These are phyloP conservation scores for Tetraselmis chui DNA, from an alignment of 139 green algal species.

Conservation along the genomic window DNA sequence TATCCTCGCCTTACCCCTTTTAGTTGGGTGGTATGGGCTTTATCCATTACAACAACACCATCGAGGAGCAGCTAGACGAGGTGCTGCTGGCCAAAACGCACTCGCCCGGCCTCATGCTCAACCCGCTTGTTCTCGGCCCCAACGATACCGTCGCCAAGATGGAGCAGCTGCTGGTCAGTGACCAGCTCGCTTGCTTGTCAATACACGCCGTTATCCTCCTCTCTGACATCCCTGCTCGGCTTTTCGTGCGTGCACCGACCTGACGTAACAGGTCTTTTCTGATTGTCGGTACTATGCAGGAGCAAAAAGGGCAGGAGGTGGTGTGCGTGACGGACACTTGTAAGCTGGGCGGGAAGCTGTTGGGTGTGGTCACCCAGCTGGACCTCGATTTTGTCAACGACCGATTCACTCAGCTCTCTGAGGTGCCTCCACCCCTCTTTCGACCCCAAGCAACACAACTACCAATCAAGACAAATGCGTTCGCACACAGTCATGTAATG, in stretches of 20 bases:
- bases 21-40: conserved; percentile 91
- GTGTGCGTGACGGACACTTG: conserved; percentile 82
- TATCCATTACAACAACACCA: conserved; percentile 96
- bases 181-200: no score
- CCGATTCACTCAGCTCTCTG: conserved; percentile 42
- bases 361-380: conserved; percentile 73
- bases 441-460: no score
- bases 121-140: conserved; percentile 39
- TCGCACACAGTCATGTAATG: no score
- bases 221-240: no score
- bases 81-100: conserved; percentile 69
- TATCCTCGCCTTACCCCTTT: conserved; percentile 1
- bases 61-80: conserved; percentile 81
- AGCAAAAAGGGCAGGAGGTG: not conserved
- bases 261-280: no score
- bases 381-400: conserved; percentile 83
- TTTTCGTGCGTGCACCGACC: no score
- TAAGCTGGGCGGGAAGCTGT: conserved; percentile 62
- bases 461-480: no score
- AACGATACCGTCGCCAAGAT: conserved; percentile 51
- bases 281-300: no score
- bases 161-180: conserved; percentile 35
- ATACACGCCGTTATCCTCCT: no score
- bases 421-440: conserved; percentile 64
- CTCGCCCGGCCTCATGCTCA: conserved; percentile 59